phyloP scores from a whole-genome alignment of 352 stramenopile species.

The Globisporangium perplexum region DNA sequence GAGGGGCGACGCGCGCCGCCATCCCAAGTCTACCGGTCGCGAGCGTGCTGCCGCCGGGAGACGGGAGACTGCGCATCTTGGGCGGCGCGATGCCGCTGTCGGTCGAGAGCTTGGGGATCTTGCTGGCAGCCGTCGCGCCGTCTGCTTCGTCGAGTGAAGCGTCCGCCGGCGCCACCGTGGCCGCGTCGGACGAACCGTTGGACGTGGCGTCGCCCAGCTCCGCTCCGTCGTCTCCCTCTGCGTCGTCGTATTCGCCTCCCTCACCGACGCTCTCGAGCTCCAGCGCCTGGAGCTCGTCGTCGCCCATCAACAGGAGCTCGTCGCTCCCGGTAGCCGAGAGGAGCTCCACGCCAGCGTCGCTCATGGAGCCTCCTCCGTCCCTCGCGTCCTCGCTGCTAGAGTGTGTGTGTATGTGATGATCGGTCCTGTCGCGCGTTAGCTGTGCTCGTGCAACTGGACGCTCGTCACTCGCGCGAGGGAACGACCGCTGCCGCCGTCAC shows the following conservation, averaged over 20 bases:
- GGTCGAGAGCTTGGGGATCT: slow-evolving; percentile 8
- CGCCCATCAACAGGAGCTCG: background rate
- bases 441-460: background rate
- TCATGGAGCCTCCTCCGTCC: background rate
- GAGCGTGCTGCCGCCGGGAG: slow-evolving; percentile 11
- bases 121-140: background rate
- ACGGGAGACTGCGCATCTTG: slow-evolving; percentile 18
- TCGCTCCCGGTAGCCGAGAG: background rate
- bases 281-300: background rate
- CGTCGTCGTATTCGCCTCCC: background rate
- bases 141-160: background rate
- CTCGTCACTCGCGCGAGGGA: background rate
- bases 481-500: background rate
- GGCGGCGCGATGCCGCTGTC: slow-evolving; percentile 14
- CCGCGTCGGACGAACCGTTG: slow-evolving; percentile 12
- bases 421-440: background rate
- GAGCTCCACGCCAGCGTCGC: background rate
- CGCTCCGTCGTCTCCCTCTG: background rate
- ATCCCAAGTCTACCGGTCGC: slow-evolving; percentile 31
- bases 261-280: background rate
- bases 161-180: slow-evolving; percentile 5
- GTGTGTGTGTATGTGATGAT: background rate
- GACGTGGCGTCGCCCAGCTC: slow-evolving; percentile 4
- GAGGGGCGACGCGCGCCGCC: slow-evolving; percentile 22
- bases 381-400: no score